These are phyloP conservation scores for Phytophthora hybrid DNA, from an alignment of 352 stramenopile species.

Conservation along the genomic window DNA sequence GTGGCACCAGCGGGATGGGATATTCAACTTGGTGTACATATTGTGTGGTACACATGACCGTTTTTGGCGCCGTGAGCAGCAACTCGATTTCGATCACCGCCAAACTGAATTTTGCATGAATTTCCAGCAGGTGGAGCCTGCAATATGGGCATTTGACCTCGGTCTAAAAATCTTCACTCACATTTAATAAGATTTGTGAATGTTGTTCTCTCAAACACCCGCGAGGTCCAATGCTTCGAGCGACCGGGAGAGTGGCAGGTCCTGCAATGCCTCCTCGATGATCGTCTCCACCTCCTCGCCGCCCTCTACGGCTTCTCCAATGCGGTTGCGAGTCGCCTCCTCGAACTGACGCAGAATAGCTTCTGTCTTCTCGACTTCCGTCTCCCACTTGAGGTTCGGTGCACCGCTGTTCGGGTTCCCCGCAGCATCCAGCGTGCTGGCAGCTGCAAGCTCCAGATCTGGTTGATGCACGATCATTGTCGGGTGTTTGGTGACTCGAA, in stretches of 20 bases:
- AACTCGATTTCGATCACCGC: conserved; percentile 29
- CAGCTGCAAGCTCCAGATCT: conserved; percentile 58
- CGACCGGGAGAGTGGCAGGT: conserved; percentile 75
- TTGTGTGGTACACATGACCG: conserved; percentile 8
- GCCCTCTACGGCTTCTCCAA: conserved; percentile 56
- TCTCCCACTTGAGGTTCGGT: conserved; percentile 74
- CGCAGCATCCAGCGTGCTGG: conserved; percentile 45
- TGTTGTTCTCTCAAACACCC: conserved; percentile 54
- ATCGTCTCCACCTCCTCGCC: conserved; percentile 67
- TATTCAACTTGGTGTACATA: conserved; percentile 15
- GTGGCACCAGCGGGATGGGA: conserved; percentile 18
- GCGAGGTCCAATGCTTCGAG: conserved; percentile 84
- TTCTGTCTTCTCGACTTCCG: conserved; percentile 83
- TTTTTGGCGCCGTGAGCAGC: conserved; percentile 12
- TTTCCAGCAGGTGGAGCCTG: conserved; percentile 4
- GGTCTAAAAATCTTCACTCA: neutral
- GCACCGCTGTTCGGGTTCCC: conserved; percentile 46
- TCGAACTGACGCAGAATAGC: conserved; percentile 86
- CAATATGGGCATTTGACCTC: neutral
- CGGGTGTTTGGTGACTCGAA: conserved; percentile 85
- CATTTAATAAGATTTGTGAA: neutral
- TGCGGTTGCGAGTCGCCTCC: conserved; percentile 75
- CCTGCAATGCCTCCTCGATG: conserved; percentile 70
- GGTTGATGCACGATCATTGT: conserved; percentile 89
- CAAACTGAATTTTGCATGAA: conserved; percentile 17